phyloP scores from a whole-genome alignment of 1,139 yeast species.

The Kluyveromyces sp. region DNA sequence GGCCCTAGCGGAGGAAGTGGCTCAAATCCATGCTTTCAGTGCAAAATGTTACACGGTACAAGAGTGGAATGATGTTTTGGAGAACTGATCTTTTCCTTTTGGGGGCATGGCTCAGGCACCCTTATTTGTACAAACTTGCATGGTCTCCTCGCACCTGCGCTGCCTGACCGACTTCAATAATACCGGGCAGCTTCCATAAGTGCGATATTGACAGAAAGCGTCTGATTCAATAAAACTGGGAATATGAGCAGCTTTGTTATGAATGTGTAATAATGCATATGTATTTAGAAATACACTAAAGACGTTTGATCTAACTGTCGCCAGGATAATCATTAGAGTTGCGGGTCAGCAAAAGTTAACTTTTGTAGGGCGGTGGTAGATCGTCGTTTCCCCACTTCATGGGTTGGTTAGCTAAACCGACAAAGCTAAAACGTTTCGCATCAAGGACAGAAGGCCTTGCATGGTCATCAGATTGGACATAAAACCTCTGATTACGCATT shows the following conservation, averaged over 20 bases:
- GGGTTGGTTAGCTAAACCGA: constrained; percentile 18
- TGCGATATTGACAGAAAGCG: no score
- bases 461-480: constrained; percentile 11
- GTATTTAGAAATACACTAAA: neutral
- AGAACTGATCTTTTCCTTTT: neutral
- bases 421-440: constrained; percentile 16
- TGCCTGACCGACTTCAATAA: no score
- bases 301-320: neutral
- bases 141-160: no score
- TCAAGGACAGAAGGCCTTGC: constrained; percentile 15
- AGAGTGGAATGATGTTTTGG: constrained; percentile 37
- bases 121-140: neutral
- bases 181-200: no score
- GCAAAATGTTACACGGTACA: constrained; percentile 74
- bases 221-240: no score
- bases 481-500: constrained; percentile 13
- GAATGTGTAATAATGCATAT: neutral
- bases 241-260: constrained; percentile 7
- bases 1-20: constrained; percentile 74
- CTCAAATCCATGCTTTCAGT: constrained; percentile 87
- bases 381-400: constrained; percentile 21
- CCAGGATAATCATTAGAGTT: neutral
- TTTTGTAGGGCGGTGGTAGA: constrained; percentile 23
- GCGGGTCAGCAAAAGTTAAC: neutral
- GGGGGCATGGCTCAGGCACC: neutral